Percentiles rank a stretch among this genome's conserved stretches.
These are phyloP conservation scores for Globisporangium nagaii DNA, from an alignment of 352 stramenopile genomes.

Conservation along the genomic window DNA sequence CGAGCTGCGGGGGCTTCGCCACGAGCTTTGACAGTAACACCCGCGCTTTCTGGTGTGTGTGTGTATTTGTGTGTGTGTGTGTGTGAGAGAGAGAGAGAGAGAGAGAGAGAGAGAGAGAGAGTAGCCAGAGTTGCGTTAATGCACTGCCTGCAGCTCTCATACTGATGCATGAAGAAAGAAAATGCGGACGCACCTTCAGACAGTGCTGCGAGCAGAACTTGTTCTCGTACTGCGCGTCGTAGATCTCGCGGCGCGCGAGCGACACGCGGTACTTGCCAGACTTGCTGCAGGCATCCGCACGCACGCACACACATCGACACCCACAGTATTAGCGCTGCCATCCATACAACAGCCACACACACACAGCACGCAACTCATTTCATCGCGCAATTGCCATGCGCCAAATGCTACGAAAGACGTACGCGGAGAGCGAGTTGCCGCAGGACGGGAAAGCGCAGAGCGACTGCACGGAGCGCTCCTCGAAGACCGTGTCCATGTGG, in stretches of 20 bases:
- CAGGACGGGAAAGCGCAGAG: constrained; percentile 76
- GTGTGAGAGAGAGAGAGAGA: too few relatives aligned
- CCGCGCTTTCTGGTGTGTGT: constrained; percentile 52
- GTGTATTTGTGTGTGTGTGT: too few relatives aligned
- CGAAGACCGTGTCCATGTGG: constrained; percentile 79
- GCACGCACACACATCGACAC: not conserved
- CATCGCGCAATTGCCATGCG: not conserved
- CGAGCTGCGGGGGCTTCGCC: constrained; percentile 76
- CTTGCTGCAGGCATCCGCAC: constrained; percentile 35
- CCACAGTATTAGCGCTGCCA: not conserved
- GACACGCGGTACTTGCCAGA: constrained; percentile 69
- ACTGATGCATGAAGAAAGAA: not conserved
- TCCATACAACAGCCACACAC: not conserved
- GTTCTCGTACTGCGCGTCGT: constrained; percentile 72
- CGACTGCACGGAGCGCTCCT: constrained; percentile 62
- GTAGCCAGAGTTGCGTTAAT: too few relatives aligned
- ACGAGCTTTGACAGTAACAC: constrained; percentile 54
- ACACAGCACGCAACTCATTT: constrained; percentile 1
- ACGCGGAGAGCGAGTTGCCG: constrained; percentile 44
- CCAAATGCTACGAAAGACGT: constrained; percentile 3
- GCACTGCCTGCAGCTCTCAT: too few relatives aligned
- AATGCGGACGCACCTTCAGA: constrained; percentile 41
- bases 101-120: too few relatives aligned
- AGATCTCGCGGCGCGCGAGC: constrained; percentile 67
- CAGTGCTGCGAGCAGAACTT: constrained; percentile 78